Base-by-base conservation (phyloP, 352 stramenopile species). In the Globisporangium acanthophoron region DNA sequence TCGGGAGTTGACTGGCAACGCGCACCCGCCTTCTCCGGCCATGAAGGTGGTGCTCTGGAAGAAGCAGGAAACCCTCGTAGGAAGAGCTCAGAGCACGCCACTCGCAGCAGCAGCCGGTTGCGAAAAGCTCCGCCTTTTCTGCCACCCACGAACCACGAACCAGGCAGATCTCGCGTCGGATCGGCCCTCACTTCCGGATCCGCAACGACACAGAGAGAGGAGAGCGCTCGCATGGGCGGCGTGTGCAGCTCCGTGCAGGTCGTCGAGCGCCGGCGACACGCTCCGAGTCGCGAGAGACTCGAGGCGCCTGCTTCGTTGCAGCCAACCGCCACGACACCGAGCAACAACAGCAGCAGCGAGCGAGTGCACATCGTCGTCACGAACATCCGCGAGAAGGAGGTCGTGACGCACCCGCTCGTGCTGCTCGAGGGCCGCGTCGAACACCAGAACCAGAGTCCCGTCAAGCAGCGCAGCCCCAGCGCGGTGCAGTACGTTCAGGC, bases 311-410 rank as follows among this genome's bases (percentile, higher is more conserved):
- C 37, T 13, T 13, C 11, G 37, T 12, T 18, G 37, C 37, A 43
- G 2, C 37, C 37, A 12, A 39, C 24, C 48, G 16, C 11, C 51
- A 6, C 7, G 33, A 37, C 33, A 37, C 33, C 9, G 16, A 7
- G 21, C 33, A 11, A 48, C 58, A 20, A 50, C 39, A 3, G 39
- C 50, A 9, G 48, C 21, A 13, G 7, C 13, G 40, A 49, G 20
- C 48, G 29, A 41, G 18, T 50, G 20, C 41, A 43, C 21, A 77
- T 89, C 64, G 65, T 83, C 11, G 77, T 97, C 12, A 77, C 88
- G 52, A 98, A 96, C 60, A 64, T 96, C 27, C 69, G 79, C 55
- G 76, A 94, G 65, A 87, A 87, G 43, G 94, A 93, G 50, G 77
- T 65, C 9, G 55, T 89, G 37, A 54, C 69, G 21, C 71, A 86